Evolutionary conservation across 352 stramenopile genomes (phyloP).

Genomic region (Pythium plurisporium): DNA sequence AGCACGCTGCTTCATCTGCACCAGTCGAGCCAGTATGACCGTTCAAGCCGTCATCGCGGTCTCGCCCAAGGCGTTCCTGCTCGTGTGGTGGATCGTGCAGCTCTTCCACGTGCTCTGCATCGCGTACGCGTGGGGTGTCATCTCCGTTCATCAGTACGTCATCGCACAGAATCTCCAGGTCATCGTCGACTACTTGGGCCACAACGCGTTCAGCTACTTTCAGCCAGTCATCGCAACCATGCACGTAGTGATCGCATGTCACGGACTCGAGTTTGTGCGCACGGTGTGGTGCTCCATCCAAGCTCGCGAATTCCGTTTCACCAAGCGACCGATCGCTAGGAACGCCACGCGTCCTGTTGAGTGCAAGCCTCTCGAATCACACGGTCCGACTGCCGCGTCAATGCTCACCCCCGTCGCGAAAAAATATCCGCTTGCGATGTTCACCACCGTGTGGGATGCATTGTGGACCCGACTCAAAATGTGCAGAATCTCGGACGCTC

Average conservation of each 20-base stretch:
- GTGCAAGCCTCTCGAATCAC: background rate
- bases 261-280: background rate
- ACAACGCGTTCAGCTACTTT: conserved; percentile 3
- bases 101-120: background rate
- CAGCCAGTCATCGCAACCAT: conserved; percentile 2
- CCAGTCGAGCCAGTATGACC: background rate
- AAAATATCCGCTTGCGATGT: background rate
- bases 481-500: conserved; percentile 2
- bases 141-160: conserved; percentile 9
- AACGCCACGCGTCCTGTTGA: background rate
- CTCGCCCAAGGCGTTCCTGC: background rate
- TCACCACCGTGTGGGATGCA: background rate
- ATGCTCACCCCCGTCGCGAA: background rate
- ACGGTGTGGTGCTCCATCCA: conserved; percentile 1
- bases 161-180: background rate
- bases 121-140: background rate
- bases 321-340: background rate
- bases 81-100: conserved; percentile 6
- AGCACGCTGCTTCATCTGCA: too few species aligned
- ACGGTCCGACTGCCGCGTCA: background rate
- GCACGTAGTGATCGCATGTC: background rate
- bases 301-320: conserved; percentile 1
- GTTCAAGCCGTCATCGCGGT: conserved; percentile 1
- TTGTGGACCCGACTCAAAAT: background rate
- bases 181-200: conserved; percentile 10